These are phyloP conservation scores for Neurospora africana DNA, from an alignment of 495 filamentous ascomycete genomes.

Conservation along the genomic window DNA sequence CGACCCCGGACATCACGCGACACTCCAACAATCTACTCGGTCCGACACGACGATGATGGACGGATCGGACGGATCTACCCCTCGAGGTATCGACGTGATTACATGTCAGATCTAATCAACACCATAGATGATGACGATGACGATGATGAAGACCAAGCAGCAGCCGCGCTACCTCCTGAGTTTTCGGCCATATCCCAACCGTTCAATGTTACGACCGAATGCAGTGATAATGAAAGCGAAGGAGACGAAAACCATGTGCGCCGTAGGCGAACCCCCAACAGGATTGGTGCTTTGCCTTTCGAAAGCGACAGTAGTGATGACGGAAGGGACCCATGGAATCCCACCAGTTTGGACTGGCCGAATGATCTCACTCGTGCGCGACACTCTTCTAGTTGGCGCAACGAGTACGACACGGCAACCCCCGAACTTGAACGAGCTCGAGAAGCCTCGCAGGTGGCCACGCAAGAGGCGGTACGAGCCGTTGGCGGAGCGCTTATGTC, in stretches of 20 bases:
- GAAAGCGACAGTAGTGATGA: slow-evolving; percentile 40
- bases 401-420: slow-evolving; percentile 10
- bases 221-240: slow-evolving; percentile 42
- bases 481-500: slow-evolving; percentile 48
- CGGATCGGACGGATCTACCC: slow-evolving; percentile 29
- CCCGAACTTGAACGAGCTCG: slow-evolving; percentile 36
- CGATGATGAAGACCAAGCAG: slow-evolving; percentile 34
- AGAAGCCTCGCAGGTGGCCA: slow-evolving; percentile 43
- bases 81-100: slow-evolving; percentile 28
- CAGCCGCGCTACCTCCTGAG: slow-evolving; percentile 42
- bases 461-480: slow-evolving; percentile 44
- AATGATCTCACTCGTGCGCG: neutral
- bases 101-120: slow-evolving; percentile 8
- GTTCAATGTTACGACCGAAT: slow-evolving; percentile 42
- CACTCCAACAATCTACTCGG: slow-evolving; percentile 30
- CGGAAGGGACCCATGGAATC: slow-evolving; percentile 3
- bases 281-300: slow-evolving; percentile 40
- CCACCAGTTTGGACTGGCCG: slow-evolving; percentile 6
- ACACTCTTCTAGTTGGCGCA: neutral
- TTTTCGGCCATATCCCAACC: slow-evolving; percentile 31
- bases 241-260: slow-evolving; percentile 14
- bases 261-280: slow-evolving; percentile 26
- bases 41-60: slow-evolving; percentile 37
- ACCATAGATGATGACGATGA: slow-evolving; percentile 37
- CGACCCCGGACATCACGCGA: slow-evolving; percentile 5